Evolutionary conservation across 352 stramenopile species (phyloP).

Genomic region (Pythium folliculosum): DNA sequence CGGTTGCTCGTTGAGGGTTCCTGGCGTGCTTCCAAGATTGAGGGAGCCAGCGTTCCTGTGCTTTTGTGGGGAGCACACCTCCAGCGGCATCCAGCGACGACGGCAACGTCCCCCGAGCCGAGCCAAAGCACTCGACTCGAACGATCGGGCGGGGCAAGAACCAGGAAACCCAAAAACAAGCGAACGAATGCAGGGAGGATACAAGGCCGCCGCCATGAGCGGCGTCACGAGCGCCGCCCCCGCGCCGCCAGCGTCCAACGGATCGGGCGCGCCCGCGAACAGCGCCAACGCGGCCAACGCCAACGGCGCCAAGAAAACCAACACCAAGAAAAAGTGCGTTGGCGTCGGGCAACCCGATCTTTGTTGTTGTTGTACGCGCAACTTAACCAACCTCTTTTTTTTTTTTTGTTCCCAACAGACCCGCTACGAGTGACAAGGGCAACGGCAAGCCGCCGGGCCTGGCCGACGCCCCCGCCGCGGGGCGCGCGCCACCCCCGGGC

Average conservation of each 20-base stretch:
- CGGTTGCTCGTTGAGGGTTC: slow-evolving; percentile 27
- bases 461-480: slow-evolving; percentile 2
- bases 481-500: slow-evolving; percentile 38
- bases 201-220: slow-evolving; percentile 29
- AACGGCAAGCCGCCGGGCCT: slow-evolving; percentile 20
- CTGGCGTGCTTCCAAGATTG: slow-evolving; percentile 23
- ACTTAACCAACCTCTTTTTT: not conserved
- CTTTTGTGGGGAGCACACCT: slow-evolving; percentile 16
- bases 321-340: slow-evolving; percentile 32
- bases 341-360: not conserved
- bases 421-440: slow-evolving; percentile 22
- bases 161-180: not conserved
- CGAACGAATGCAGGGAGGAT: slow-evolving; percentile 23
- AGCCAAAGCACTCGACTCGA: slow-evolving; percentile 16
- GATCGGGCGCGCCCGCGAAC: slow-evolving; percentile 6
- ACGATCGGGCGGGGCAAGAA: not conserved
- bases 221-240: slow-evolving; percentile 8
- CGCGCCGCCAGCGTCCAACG: slow-evolving; percentile 12
- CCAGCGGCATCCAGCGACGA: slow-evolving; percentile 17
- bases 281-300: no score
- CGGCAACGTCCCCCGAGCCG: slow-evolving; percentile 14
- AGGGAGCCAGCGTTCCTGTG: slow-evolving; percentile 20
- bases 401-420: slow-evolving; percentile 8
- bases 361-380: not conserved
- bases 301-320: slow-evolving; percentile 26